phyloP scores from a whole-genome alignment of 306 rosid genomes.

The Acmispon strigosus region DNA sequence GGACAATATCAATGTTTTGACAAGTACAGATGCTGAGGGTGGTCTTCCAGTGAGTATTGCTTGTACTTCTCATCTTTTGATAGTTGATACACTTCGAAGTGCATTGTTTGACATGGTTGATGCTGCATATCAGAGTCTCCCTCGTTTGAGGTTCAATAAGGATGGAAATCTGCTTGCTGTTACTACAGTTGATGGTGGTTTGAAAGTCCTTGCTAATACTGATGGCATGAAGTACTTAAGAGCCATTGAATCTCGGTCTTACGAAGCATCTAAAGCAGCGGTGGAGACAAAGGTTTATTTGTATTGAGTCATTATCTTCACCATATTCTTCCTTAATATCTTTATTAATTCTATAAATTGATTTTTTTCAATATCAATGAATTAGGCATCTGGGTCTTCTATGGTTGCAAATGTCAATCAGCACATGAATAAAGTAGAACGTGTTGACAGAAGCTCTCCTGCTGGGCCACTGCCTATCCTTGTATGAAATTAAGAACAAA shows the following conservation, averaged over 20 bases:
- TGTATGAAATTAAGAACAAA: conserved; percentile 29
- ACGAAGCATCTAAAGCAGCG: conserved; percentile 50
- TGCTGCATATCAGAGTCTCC: conserved; percentile 47
- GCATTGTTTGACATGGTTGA: conserved; percentile 20
- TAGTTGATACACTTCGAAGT: conserved; percentile 6
- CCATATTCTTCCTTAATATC: background rate
- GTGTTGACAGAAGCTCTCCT: conserved; percentile 49
- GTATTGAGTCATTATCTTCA: background rate
- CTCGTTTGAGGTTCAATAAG: conserved; percentile 74
- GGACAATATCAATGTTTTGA: conserved; percentile 47
- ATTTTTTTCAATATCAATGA: background rate
- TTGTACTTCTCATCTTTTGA: background rate
- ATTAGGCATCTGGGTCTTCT: conserved; percentile 52
- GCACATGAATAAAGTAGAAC: conserved; percentile 39
- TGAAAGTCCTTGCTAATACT: conserved; percentile 67
- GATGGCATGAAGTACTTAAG: conserved; percentile 53
- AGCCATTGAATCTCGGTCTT: conserved; percentile 42
- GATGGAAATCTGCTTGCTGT: conserved; percentile 86
- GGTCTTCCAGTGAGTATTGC: conserved; percentile 70
- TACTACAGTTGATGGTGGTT: conserved; percentile 54
- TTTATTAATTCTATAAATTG: conserved; percentile 6
- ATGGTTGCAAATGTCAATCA: conserved; percentile 32
- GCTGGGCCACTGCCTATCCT: conserved; percentile 43
- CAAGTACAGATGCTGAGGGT: conserved; percentile 65
- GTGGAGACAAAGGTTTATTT: conserved; percentile 59